A percentile compares a stretch with the other conserved stretches of the same genome.
phyloP scores from a whole-genome alignment of 176 grass and related monocot species.

The Triticum aestivum region DNA sequence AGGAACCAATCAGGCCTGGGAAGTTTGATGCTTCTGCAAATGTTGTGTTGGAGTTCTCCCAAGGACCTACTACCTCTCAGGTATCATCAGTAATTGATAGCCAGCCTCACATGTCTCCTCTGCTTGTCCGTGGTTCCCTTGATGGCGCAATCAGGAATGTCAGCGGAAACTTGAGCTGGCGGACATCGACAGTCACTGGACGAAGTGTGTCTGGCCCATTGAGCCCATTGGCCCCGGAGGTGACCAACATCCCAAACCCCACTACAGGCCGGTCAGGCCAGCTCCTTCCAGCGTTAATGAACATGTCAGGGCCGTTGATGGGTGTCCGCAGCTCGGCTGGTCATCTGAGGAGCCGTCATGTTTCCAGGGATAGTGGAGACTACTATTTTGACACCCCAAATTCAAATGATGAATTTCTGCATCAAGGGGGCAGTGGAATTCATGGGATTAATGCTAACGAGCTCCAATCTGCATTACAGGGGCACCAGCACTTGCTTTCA shows the following conservation, averaged over 20 bases:
- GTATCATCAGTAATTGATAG: conserved; percentile 68
- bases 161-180: conserved; percentile 93
- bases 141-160: conserved; percentile 83
- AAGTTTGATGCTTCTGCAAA: conserved; percentile 80
- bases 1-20: conserved; percentile 65
- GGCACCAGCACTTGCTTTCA: conserved; percentile 92
- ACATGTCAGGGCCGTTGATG: conserved; percentile 93
- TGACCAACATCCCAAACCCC: conserved; percentile 67
- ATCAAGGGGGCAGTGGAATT: conserved; percentile 66
- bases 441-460: conserved; percentile 90
- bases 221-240: conserved; percentile 87
- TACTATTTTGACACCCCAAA: conserved; percentile 90
- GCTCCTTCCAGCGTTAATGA: conserved; percentile 87
- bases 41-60: conserved; percentile 88
- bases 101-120: conserved; percentile 97
- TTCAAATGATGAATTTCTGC: conserved; percentile 88
- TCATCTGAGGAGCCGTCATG: conserved; percentile 91
- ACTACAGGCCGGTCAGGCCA: conserved; percentile 83
- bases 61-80: conserved; percentile 71
- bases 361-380: conserved; percentile 93
- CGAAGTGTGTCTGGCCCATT: conserved; percentile 94
- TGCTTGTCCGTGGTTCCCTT: conserved; percentile 98
- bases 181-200: conserved; percentile 86
- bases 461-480: conserved; percentile 95
- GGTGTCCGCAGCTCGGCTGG: conserved; percentile 84